These are phyloP conservation scores for Pseudotsuga menziesii DNA, from an alignment of 75 land plant species.

Conservation along the genomic window DNA sequence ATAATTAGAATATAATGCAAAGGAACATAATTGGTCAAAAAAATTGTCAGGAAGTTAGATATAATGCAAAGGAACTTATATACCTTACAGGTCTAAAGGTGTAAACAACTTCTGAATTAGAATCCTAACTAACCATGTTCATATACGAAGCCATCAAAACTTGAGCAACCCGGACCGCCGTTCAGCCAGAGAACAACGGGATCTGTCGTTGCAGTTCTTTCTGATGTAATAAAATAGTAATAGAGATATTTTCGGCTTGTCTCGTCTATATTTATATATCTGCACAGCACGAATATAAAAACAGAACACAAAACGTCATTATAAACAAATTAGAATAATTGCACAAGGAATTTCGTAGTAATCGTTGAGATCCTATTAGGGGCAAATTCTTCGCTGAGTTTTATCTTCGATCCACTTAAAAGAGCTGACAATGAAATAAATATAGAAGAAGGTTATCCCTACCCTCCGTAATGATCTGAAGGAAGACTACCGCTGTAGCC, in stretches of 20 bases:
- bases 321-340: not conserved
- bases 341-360: not conserved
- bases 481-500: constrained; percentile 61
- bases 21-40: not conserved
- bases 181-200: constrained; percentile 94
- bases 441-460: too few species aligned
- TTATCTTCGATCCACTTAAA: not conserved
- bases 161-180: constrained; percentile 97
- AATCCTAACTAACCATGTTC: constrained; percentile 48
- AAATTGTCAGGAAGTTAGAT: not conserved
- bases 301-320: not conserved
- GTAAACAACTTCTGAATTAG: not conserved
- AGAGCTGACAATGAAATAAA: not conserved
- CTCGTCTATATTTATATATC: constrained; percentile 70
- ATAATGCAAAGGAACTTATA: not conserved
- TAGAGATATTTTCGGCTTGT: constrained; percentile 45
- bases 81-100: too few species aligned
- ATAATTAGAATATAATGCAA: not conserved
- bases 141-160: constrained; percentile 89
- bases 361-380: not conserved
- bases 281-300: constrained; percentile 17
- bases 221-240: constrained; percentile 81
- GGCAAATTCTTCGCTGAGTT: not conserved
- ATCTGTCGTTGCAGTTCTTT: constrained; percentile 58
- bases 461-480: constrained; percentile 82